phyloP scores from a whole-genome alignment of 768 basidiomycete species.

The Boletus sp. region DNA sequence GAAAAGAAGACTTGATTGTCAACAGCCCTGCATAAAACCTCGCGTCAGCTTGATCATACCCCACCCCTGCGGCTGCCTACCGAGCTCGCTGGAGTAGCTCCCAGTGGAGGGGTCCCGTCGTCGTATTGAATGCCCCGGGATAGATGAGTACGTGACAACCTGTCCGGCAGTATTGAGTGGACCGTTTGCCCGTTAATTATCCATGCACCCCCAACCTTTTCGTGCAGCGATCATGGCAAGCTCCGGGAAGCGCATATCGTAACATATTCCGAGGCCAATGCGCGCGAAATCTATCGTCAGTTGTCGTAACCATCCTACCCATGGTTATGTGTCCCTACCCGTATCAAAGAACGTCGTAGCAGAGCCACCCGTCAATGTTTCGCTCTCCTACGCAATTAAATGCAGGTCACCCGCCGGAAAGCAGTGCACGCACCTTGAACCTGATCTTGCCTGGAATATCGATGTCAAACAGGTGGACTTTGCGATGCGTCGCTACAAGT shows the following conservation, averaged over 20 bases:
- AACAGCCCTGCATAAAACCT: conserved; percentile 60
- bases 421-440: conserved; percentile 62
- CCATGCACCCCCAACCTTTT: conserved; percentile 49
- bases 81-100: conserved; percentile 83
- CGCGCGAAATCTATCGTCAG: conserved; percentile 80
- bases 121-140: conserved; percentile 92
- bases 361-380: conserved; percentile 76
- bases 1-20: conserved; percentile 97
- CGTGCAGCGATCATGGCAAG: conserved; percentile 88
- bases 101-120: conserved; percentile 97
- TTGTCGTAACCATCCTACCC: background rate
- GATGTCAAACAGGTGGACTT: conserved; percentile 96
- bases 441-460: conserved; percentile 91
- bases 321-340: conserved; percentile 41
- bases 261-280: conserved; percentile 94
- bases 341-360: conserved; percentile 82
- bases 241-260: conserved; percentile 94
- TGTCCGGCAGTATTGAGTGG: conserved; percentile 27
- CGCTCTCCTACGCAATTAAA: conserved; percentile 65
- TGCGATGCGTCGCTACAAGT: conserved; percentile 84
- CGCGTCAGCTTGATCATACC: conserved; percentile 4
- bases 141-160: conserved; percentile 89
- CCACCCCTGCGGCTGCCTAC: conserved; percentile 34
- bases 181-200: background rate
- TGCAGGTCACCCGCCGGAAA: background rate